Evolutionary conservation across 2,329 filamentous ascomycete species (phyloP).

Genomic region (Arthroderma sp.): DNA sequence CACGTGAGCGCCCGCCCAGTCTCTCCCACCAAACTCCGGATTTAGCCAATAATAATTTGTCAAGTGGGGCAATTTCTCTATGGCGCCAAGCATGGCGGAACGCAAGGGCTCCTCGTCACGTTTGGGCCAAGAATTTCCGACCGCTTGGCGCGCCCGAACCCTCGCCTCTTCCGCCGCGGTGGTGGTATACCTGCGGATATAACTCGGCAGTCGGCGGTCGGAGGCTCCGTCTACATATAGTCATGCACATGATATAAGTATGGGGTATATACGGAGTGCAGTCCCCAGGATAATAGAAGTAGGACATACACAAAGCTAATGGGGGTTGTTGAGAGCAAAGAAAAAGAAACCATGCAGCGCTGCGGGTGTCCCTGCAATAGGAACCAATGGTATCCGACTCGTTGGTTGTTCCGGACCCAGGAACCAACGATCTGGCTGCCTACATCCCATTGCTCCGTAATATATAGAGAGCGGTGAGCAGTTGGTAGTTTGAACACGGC

Average conservation of each 20-base stretch:
- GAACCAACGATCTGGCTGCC: background rate
- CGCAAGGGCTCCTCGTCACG: background rate
- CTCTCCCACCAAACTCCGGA: background rate
- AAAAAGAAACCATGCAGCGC: background rate
- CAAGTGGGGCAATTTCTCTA: background rate
- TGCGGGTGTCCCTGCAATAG: conserved; percentile 1
- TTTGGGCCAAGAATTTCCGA: conserved; percentile 4
- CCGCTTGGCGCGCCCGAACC: background rate
- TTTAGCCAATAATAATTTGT: background rate
- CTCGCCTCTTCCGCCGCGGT: background rate
- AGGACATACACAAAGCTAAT: background rate
- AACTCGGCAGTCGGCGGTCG: background rate
- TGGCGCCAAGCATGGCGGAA: conserved; percentile 2
- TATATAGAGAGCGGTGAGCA: background rate
- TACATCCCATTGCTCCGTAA: background rate
- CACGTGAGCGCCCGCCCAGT: conserved; percentile 10
- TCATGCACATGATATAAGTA: too few relatives aligned
- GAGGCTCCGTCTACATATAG: background rate
- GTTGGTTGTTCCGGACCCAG: background rate
- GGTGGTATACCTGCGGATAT: background rate
- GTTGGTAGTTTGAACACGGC: background rate
- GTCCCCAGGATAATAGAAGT: background rate
- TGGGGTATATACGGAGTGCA: too few relatives aligned
- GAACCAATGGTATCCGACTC: background rate
- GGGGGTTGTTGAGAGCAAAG: background rate